Conservation (phyloP, 2,329 filamentous ascomycete species). For the Fusarium albidum region DNA sequence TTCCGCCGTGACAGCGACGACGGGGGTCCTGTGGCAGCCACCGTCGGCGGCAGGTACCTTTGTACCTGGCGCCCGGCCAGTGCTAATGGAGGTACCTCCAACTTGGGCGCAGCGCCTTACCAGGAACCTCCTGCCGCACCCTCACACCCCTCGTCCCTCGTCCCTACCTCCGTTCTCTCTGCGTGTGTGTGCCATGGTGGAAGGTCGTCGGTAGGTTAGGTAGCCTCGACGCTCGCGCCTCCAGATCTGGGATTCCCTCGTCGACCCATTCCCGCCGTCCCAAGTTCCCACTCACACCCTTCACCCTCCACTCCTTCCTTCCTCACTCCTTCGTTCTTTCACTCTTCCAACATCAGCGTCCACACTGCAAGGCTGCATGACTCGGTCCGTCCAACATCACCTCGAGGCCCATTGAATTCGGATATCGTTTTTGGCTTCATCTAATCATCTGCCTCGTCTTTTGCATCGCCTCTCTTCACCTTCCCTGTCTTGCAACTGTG, state of each 20-base stretch:
- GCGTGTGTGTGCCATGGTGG: slow-evolving; percentile 14
- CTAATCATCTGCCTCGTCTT: slow-evolving; percentile 6
- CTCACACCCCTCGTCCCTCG: slow-evolving; percentile 33
- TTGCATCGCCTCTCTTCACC: slow-evolving; percentile 12
- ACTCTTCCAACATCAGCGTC: slow-evolving; percentile 30
- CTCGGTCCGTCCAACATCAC: slow-evolving; percentile 25
- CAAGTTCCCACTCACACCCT: slow-evolving; percentile 40
- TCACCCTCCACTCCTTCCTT: slow-evolving; percentile 35
- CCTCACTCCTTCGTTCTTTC: slow-evolving; percentile 35
- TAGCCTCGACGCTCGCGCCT: slow-evolving; percentile 35
- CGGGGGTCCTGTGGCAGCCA: slow-evolving; percentile 14
- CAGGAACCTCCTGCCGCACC: slow-evolving; percentile 36
- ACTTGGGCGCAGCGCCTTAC: slow-evolving; percentile 26
- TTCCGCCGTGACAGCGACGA: slow-evolving; percentile 29
- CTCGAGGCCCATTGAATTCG: slow-evolving; percentile 19
- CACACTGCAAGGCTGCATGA: slow-evolving; percentile 28
- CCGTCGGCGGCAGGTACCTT: slow-evolving; percentile 21
- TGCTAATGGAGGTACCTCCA: slow-evolving; percentile 33
- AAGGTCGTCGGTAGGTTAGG: slow-evolving; percentile 19
- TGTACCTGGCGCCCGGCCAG: slow-evolving; percentile 30
- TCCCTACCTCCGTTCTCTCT: slow-evolving; percentile 29
- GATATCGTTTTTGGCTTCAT: slow-evolving; percentile 5
- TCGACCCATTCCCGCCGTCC: slow-evolving; percentile 43
- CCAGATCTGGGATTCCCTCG: slow-evolving; percentile 41
- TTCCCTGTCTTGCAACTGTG: slow-evolving; percentile 16